Evolutionary conservation across 2,329 filamentous ascomycete genomes (phyloP).

Genomic region (Botryotinia convoluta): DNA sequence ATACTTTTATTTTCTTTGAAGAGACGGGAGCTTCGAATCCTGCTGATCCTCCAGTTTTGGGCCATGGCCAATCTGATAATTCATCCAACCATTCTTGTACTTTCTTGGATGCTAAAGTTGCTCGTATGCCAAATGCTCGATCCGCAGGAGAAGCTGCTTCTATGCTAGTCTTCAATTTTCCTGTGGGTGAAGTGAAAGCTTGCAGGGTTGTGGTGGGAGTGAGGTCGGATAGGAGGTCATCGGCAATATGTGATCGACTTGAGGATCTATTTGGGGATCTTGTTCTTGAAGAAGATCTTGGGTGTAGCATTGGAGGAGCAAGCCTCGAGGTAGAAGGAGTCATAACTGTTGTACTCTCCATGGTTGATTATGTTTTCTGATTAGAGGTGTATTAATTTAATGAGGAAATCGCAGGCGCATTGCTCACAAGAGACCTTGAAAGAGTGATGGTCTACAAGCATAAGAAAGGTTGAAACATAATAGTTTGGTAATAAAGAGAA

Average conservation of each 20-base stretch:
- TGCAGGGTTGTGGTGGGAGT: slow-evolving; percentile 60
- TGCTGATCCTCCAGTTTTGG: slow-evolving; percentile 46
- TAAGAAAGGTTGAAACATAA: slow-evolving; percentile 10
- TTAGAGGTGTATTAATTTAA: background rate
- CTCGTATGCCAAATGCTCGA: slow-evolving; percentile 67
- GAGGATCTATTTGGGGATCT: slow-evolving; percentile 32
- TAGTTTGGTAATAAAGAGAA: background rate
- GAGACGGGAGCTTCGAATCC: slow-evolving; percentile 53
- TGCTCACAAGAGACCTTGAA: slow-evolving; percentile 22
- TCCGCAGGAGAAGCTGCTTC: slow-evolving; percentile 62
- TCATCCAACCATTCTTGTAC: slow-evolving; percentile 76
- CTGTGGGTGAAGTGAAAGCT: slow-evolving; percentile 54
- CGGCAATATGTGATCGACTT: slow-evolving; percentile 35
- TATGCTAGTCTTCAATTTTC: slow-evolving; percentile 56
- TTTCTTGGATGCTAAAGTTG: slow-evolving; percentile 67
- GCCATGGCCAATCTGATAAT: slow-evolving; percentile 60
- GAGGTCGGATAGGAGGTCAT: slow-evolving; percentile 61
- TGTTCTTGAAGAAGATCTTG: slow-evolving; percentile 20
- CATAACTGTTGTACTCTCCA: slow-evolving; percentile 30
- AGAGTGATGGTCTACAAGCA: slow-evolving; percentile 18
- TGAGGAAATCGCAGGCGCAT: slow-evolving; percentile 25
- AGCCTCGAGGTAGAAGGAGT: slow-evolving; percentile 29
- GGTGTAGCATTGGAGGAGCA: slow-evolving; percentile 26
- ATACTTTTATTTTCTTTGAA: slow-evolving; percentile 43
- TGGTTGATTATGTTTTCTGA: slow-evolving; percentile 23